These are phyloP conservation scores for Pulveroboletus sp. DNA, from an alignment of 768 basidiomycete species.

Conservation along the genomic window DNA sequence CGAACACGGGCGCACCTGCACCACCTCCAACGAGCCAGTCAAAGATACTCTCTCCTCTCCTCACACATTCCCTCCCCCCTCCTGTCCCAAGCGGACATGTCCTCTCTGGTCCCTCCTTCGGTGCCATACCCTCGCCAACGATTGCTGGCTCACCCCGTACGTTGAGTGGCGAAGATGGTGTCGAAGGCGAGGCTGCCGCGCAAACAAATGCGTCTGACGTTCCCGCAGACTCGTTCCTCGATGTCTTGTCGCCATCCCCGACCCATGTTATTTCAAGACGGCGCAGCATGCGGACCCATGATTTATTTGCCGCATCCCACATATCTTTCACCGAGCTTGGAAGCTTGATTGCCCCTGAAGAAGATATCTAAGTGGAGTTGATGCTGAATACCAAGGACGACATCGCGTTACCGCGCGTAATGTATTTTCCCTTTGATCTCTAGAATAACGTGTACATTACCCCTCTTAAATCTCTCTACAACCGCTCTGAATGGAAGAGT, in stretches of 20 bases:
- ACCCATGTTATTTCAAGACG: slow-evolving; percentile 6
- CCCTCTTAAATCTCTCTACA: too few relatives aligned
- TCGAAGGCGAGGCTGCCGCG: neutral
- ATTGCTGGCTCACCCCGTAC: neutral
- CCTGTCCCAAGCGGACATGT: slow-evolving; percentile 1
- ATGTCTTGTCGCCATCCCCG: slow-evolving; percentile 20
- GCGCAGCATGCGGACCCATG: slow-evolving; percentile 21
- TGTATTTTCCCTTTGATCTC: too few relatives aligned
- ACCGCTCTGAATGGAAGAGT: neutral
- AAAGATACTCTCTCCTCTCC: slow-evolving; percentile 4
- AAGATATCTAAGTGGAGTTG: neutral
- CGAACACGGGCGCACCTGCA: neutral
- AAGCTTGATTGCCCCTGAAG: slow-evolving; percentile 15
- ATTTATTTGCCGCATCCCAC: slow-evolving; percentile 23
- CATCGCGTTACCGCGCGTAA: neutral
- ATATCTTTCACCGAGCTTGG: slow-evolving; percentile 26
- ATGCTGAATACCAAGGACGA: neutral
- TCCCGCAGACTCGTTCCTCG: slow-evolving; percentile 11
- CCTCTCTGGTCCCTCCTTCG: neutral
- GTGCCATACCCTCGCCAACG: neutral
- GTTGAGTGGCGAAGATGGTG: neutral
- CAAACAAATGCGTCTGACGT: neutral
- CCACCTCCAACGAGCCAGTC: neutral
- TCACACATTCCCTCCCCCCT: slow-evolving; percentile 7
- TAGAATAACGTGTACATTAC: neutral